Evolutionary conservation across 495 filamentous ascomycete genomes (phyloP).

Genomic region (Aspergillus funiculosus): DNA sequence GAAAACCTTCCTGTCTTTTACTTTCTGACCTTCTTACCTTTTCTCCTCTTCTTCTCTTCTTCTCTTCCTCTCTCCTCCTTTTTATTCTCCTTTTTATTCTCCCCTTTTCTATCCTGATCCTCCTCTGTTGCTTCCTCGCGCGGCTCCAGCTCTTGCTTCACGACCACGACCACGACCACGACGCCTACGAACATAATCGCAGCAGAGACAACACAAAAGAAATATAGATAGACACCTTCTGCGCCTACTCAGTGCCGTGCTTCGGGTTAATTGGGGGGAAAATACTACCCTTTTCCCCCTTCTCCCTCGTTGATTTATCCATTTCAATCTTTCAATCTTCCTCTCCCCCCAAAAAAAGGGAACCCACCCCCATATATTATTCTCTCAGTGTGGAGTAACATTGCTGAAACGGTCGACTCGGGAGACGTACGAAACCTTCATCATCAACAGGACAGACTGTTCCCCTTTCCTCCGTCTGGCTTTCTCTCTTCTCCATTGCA

Average conservation of each 20-base stretch:
- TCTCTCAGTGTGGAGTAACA: conserved; percentile 18
- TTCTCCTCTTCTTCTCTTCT: conserved; percentile 25
- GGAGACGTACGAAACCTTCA: conserved; percentile 24
- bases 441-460: conserved; percentile 24
- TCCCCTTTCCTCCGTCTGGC: conserved; percentile 27
- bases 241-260: neutral
- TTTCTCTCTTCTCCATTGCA: conserved; percentile 10
- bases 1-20: too few relatives aligned
- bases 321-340: conserved; percentile 3
- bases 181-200: conserved; percentile 6
- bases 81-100: conserved; percentile 17
- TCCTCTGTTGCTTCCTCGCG: neutral
- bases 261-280: conserved; percentile 16
- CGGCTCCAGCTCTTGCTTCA: neutral
- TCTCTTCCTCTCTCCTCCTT: conserved; percentile 19
- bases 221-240: conserved; percentile 9
- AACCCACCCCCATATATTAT: too few relatives aligned
- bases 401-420: conserved; percentile 17
- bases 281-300: conserved; percentile 9
- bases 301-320: conserved; percentile 8
- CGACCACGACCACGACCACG: conserved; percentile 12
- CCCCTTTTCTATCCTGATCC: conserved; percentile 14
- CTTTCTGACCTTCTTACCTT: conserved; percentile 17
- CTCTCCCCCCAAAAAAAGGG: too few relatives aligned
- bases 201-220: too few relatives aligned